Conservation (phyloP, 2,329 filamentous ascomycete genomes). For the Aphanocladium album region DNA sequence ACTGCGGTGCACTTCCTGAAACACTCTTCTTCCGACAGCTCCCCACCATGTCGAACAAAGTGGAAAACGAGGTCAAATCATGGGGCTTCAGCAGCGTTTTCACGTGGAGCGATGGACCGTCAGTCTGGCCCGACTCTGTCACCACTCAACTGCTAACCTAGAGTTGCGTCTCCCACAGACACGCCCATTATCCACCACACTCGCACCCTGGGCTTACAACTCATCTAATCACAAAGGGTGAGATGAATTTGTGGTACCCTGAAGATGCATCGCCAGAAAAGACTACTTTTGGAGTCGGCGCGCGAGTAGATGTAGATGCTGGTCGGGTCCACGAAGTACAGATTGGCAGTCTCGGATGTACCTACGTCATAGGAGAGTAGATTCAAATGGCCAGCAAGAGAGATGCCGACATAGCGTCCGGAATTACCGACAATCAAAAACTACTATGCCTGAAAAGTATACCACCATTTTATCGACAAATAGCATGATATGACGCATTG, state of each 20-base stretch:
- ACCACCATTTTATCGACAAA: neutral
- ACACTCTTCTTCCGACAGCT: neutral
- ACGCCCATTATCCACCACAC: conserved; percentile 64
- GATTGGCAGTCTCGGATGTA: conserved; percentile 62
- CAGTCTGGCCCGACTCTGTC: conserved; percentile 29
- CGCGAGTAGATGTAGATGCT: conserved; percentile 62
- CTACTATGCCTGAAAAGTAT: neutral
- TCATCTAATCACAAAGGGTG: conserved; percentile 61
- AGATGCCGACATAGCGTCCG: neutral
- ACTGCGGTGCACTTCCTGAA: neutral
- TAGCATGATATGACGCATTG: neutral
- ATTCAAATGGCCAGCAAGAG: neutral
- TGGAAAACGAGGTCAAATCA: conserved; percentile 56
- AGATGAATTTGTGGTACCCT: conserved; percentile 63
- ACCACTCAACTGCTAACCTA: conserved; percentile 1
- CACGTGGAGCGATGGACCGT: conserved; percentile 68
- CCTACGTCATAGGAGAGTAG: conserved; percentile 60
- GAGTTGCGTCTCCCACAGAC: conserved; percentile 36
- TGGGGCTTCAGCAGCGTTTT: conserved; percentile 69
- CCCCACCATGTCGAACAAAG: conserved; percentile 22
- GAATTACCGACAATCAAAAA: neutral
- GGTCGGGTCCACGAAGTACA: conserved; percentile 63
- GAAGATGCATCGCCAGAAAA: conserved; percentile 50
- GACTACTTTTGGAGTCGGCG: conserved; percentile 55
- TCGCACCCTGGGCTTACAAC: conserved; percentile 60